Base-by-base conservation (phyloP, 1,284 basidiomycete species). In the Ceratobasidium sp. region DNA sequence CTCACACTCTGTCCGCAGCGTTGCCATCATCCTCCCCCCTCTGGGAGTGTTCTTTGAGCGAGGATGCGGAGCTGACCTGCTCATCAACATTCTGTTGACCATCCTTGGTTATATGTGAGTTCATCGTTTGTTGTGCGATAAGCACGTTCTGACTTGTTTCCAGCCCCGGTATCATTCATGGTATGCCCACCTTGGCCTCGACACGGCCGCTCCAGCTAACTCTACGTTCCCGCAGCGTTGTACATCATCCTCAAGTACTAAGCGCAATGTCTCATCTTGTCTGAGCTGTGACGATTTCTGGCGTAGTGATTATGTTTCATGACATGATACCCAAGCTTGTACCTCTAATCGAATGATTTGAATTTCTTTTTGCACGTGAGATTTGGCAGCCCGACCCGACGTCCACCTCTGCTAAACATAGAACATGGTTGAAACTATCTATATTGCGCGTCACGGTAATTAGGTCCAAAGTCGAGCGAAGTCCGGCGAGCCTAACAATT, bases 41-140 rank as follows among this genome's bases (percentile, higher is more conserved):
- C 81, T 95, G 0, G 93, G 90, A 76, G 94, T 95, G 13, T 93
- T 94, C 84, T 84, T 95, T 19, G 93, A 95, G 84, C 87, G 90
- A 77, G 93, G 93, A 29, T 94, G 92, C 81, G 85, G 86, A 56
- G 88, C 87, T 49, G 93, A 94, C 83, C 83, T 95, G 61, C 46
- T 95, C 79, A 94, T 96, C 85, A 95, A 93, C 85, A 89, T 95
- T 77, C 84, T 88, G 76, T 84, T 95, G 80, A 95, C 93, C 0
- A 83, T 91, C 70, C 70, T 73, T 54, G 70, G 70, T 64, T 73
- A 73, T 44, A 73, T 73, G 70, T 73, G 59, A 62, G 70, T 73
- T n/a, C 1, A 15, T 7, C 40, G 13, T 15, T 52, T 54, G n/a
- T 32, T 13, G 13, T 34, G 17, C 19, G 9, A 9, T 17, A 46